phyloP scores from a whole-genome alignment of 2,329 filamentous ascomycete genomes.

The Chaetomiaceae sp. region DNA sequence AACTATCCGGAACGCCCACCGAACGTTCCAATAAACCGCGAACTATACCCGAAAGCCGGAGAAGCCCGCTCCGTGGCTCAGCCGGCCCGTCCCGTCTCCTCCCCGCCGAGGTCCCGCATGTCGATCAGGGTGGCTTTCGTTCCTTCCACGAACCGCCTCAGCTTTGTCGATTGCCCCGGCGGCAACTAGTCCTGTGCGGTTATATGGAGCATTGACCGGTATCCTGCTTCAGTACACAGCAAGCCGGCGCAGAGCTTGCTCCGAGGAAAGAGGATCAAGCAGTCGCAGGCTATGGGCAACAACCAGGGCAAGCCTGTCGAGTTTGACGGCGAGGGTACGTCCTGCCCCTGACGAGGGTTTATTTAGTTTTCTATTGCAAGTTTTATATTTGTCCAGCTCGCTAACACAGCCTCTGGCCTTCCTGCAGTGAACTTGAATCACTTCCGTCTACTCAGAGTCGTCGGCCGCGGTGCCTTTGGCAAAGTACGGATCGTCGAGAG shows the following conservation, averaged over 20 bases:
- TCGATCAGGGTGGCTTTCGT: conserved; percentile 19
- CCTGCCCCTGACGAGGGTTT: neutral
- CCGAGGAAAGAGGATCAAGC: neutral
- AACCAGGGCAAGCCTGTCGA: conserved; percentile 90
- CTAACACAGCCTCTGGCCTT: neutral
- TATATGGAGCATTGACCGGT: conserved; percentile 10
- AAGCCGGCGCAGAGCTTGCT: neutral
- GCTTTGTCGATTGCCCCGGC: conserved; percentile 9
- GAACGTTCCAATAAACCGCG: neutral
- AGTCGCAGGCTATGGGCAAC: conserved; percentile 68
- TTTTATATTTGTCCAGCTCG: neutral
- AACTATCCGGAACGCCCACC: too few relatives aligned
- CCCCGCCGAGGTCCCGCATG: conserved; percentile 19
- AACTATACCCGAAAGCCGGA: neutral
- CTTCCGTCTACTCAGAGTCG: conserved; percentile 89
- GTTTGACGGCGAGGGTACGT: conserved; percentile 85
- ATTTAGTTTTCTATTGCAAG: neutral
- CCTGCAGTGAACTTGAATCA: conserved; percentile 87
- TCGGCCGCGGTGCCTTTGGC: conserved; percentile 95
- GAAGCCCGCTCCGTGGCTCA: neutral
- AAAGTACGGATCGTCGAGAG: conserved; percentile 98
- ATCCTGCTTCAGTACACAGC: neutral
- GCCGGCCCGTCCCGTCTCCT: conserved; percentile 5
- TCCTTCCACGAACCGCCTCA: conserved; percentile 11
- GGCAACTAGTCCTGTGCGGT: conserved; percentile 3